Percentiles rank a stretch among this genome's conserved stretches.
Conservation (phyloP, 805 yeast species). For the Ogataea kodamae region DNA sequence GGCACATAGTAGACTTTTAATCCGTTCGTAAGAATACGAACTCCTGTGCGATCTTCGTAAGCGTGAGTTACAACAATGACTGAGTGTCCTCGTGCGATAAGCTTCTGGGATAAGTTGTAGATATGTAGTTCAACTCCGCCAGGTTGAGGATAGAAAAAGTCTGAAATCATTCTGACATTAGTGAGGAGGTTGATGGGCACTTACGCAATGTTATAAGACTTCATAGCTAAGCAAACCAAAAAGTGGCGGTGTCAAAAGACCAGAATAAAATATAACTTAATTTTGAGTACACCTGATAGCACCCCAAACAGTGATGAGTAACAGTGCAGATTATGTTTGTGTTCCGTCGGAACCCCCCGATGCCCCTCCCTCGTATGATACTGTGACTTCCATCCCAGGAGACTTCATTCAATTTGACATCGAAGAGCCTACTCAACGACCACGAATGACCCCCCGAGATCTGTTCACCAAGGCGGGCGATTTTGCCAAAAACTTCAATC, state of each 20-base stretch:
- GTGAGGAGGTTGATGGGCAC: slow-evolving; percentile 9
- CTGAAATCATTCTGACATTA: slow-evolving; percentile 68
- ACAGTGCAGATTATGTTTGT: slow-evolving; percentile 10
- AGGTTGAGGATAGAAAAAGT: slow-evolving; percentile 96
- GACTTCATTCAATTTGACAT: slow-evolving; percentile 42
- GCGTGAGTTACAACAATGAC: slow-evolving; percentile 88
- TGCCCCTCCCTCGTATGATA: slow-evolving; percentile 27
- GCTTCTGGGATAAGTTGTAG: slow-evolving; percentile 81
- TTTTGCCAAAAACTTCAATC: slow-evolving; percentile 37
- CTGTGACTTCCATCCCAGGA: slow-evolving; percentile 7
- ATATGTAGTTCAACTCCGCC: slow-evolving; percentile 98
- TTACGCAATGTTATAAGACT: slow-evolving; percentile 31
- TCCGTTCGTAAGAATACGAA: slow-evolving; percentile 83
- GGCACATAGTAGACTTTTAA: slow-evolving; percentile 92
- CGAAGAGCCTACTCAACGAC: slow-evolving; percentile 33
- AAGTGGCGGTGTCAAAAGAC: slow-evolving; percentile 6
- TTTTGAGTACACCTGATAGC: too few relatives aligned
- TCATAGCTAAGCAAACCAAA: slow-evolving; percentile 17
- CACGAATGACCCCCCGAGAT: slow-evolving; percentile 18
- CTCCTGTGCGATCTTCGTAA: slow-evolving; percentile 77
- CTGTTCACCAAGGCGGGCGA: slow-evolving; percentile 37
- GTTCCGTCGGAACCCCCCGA: slow-evolving; percentile 10
- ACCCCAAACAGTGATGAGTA: too few relatives aligned
- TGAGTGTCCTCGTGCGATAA: slow-evolving; percentile 76
- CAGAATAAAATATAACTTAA: slow-evolving; percentile 7